Evolutionary conservation across 345 rosid genomes (phyloP).

Genomic region (Excoecaria cochinchinensis): DNA sequence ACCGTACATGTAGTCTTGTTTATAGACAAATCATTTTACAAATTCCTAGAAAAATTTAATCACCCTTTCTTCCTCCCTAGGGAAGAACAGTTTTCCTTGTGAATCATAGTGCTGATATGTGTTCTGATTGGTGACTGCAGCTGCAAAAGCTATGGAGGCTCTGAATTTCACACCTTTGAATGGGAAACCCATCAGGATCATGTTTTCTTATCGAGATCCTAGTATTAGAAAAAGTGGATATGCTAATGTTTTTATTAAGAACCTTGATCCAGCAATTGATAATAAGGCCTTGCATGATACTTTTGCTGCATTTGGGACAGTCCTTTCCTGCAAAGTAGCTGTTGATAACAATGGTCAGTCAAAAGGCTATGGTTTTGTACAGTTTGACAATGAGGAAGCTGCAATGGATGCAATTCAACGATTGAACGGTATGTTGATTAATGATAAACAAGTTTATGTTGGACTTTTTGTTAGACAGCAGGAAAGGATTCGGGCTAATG

Average conservation of each 20-base stretch:
- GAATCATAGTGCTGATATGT: conserved; percentile 1
- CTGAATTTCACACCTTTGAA: conserved; percentile 56
- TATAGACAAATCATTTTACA: background rate
- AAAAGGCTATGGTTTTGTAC: conserved; percentile 65
- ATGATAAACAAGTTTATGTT: conserved; percentile 62
- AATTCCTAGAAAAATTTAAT: background rate
- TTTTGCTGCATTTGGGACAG: conserved; percentile 51
- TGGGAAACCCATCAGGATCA: conserved; percentile 65
- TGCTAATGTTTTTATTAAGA: conserved; percentile 74
- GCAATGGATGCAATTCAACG: conserved; percentile 51
- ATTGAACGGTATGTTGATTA: conserved; percentile 65
- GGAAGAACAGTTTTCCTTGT: background rate
- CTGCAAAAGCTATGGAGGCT: conserved; percentile 54
- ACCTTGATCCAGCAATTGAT: conserved; percentile 54
- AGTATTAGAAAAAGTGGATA: conserved; percentile 56
- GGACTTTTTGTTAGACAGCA: conserved; percentile 54
- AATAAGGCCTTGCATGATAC: conserved; percentile 58
- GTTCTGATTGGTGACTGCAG: conserved; percentile 34
- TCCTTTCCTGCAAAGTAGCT: conserved; percentile 70
- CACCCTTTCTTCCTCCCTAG: background rate
- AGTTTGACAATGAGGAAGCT: conserved; percentile 61
- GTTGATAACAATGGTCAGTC: conserved; percentile 46
- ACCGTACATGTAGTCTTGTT: background rate
- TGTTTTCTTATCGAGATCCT: conserved; percentile 75
- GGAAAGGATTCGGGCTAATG: conserved; percentile 39